These are phyloP conservation scores for Plenodomus biglobosus DNA, from an alignment of 2,329 filamentous ascomycete species.

Conservation along the genomic window DNA sequence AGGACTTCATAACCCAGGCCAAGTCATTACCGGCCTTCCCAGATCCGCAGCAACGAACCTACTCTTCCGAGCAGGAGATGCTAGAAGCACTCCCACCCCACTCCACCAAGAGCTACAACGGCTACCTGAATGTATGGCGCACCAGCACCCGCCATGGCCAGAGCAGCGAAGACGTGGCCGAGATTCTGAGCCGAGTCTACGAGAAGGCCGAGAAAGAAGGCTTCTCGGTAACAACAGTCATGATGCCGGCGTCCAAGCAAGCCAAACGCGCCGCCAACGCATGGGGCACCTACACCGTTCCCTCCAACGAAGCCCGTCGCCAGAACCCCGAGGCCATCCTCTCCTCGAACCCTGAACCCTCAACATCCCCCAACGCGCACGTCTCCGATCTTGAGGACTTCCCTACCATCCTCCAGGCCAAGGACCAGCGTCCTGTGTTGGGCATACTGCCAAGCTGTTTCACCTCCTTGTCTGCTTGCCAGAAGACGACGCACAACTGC, in stretches of 20 bases:
- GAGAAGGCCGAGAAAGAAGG: conserved; percentile 15
- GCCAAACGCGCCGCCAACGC: conserved; percentile 37
- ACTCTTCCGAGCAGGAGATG: conserved; percentile 24
- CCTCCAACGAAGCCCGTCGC: conserved; percentile 29
- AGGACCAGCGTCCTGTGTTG: conserved; percentile 41
- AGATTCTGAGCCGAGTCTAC: conserved; percentile 10
- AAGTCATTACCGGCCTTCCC: conserved; percentile 30
- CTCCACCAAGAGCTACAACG: conserved; percentile 20
- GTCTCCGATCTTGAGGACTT: conserved; percentile 34
- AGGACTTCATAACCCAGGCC: conserved; percentile 42
- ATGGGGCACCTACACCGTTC: conserved; percentile 41
- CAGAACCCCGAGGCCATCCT: conserved; percentile 37
- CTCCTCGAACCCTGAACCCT: conserved; percentile 29
- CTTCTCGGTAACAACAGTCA: conserved; percentile 41
- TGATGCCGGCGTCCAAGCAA: conserved; percentile 38
- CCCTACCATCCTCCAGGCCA: conserved; percentile 24
- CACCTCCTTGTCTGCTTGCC: conserved; percentile 67
- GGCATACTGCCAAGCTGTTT: conserved; percentile 74
- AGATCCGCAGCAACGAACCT: conserved; percentile 31
- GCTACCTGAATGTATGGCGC: conserved; percentile 34
- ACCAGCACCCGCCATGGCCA: conserved; percentile 24
- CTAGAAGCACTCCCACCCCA: neutral
- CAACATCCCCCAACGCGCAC: conserved; percentile 24
- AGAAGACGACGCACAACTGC: conserved; percentile 72
- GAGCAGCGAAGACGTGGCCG: conserved; percentile 15